phyloP scores from a whole-genome alignment of 345 rosid genomes.

The Acer negundo region DNA sequence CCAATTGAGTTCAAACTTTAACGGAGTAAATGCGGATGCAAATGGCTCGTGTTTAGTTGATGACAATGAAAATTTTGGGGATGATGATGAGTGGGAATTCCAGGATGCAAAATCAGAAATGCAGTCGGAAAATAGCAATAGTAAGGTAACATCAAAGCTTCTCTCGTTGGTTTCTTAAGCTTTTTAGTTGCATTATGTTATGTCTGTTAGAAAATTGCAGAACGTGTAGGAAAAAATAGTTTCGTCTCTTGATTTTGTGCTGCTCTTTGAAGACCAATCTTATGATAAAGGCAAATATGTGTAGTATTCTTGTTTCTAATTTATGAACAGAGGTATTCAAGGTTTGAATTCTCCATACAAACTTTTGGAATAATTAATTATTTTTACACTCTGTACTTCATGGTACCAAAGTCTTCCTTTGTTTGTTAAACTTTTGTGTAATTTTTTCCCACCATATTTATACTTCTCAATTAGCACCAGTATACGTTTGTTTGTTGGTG shows the following conservation, averaged over 20 bases:
- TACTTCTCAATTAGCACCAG: not conserved
- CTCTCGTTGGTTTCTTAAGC: not conserved
- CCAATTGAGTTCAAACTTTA: conserved; percentile 11
- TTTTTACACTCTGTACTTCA: not conserved
- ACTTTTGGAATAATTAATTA: not conserved
- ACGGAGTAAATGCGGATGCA: conserved; percentile 4
- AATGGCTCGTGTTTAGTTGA: not conserved
- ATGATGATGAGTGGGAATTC: conserved; percentile 45
- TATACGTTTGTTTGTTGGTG: not conserved
- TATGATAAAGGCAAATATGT: not conserved
- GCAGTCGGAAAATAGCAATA: conserved; percentile 3
- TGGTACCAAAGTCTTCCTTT: not conserved
- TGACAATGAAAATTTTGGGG: conserved; percentile 25
- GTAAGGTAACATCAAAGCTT: conserved; percentile 28
- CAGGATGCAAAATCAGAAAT: conserved; percentile 31
- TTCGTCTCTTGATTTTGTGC: not conserved
- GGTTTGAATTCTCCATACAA: not conserved
- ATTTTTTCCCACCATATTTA: not conserved
- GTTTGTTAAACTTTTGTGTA: not conserved
- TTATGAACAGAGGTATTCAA: not conserved
- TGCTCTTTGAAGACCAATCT: not conserved
- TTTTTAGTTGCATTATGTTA: not conserved
- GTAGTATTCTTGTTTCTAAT: not conserved
- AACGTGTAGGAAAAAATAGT: not conserved
- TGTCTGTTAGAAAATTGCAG: not conserved